These are phyloP conservation scores for Lecanicillium sp. DNA, from an alignment of 2,329 filamentous ascomycete genomes.

Conservation along the genomic window DNA sequence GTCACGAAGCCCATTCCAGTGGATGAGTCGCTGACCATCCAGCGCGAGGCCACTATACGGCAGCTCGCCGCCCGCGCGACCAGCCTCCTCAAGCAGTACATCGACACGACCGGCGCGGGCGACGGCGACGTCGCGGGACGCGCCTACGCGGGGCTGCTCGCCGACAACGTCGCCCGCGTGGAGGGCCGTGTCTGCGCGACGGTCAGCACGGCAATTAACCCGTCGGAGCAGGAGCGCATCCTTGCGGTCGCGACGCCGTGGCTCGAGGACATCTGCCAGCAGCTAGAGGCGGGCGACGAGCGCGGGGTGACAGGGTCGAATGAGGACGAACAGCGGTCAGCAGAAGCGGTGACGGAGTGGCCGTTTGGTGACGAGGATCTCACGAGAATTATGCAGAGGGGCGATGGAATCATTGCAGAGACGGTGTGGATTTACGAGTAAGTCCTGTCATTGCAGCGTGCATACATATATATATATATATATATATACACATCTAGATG, in stretches of 20 bases:
- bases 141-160: slow-evolving; percentile 12
- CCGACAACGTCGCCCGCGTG: not conserved
- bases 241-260: not conserved
- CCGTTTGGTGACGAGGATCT: slow-evolving; percentile 1
- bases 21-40: slow-evolving; percentile 4
- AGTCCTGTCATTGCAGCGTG: too few species aligned
- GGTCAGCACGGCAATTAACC: slow-evolving; percentile 1
- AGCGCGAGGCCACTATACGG: slow-evolving; percentile 4
- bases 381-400: not conserved
- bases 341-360: slow-evolving; percentile 7
- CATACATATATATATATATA: too few species aligned
- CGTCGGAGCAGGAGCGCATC: slow-evolving; percentile 3
- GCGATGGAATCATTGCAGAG: slow-evolving; percentile 1
- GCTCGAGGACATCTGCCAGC: not conserved
- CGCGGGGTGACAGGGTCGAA: not conserved
- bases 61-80: slow-evolving; percentile 1
- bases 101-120: not conserved
- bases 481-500: too few species aligned
- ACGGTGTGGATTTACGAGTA: slow-evolving; percentile 1
- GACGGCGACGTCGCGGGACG: slow-evolving; percentile 2
- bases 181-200: not conserved
- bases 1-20: slow-evolving; percentile 3
- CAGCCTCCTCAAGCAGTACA: not conserved
- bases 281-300: not conserved
- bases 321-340: not conserved